phyloP scores from a whole-genome alignment of 306 rosid genomes.

The Cucurbita ficifolia region DNA sequence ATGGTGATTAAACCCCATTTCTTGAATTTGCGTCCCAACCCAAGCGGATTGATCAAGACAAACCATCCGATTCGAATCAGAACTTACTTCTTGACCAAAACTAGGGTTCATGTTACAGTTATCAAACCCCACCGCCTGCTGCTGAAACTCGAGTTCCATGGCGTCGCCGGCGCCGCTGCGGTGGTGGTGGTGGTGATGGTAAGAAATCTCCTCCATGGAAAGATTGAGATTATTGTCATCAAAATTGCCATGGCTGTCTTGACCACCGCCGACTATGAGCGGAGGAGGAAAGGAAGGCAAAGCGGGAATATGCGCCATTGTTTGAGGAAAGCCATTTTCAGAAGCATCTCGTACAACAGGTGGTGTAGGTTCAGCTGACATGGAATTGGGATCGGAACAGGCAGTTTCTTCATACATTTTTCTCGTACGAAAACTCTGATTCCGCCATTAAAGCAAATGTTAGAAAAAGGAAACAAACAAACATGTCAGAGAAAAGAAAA shows the following conservation, averaged over 20 bases:
- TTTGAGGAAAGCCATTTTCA: constrained; percentile 13
- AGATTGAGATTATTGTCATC: constrained; percentile 29
- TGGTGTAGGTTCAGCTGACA: constrained; percentile 20
- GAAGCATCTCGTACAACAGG: neutral
- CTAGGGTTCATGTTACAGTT: neutral
- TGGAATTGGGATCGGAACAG: constrained; percentile 49
- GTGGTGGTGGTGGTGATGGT: constrained; percentile 33
- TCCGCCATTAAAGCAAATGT: neutral
- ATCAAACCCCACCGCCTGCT: constrained; percentile 22
- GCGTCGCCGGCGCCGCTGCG: constrained; percentile 11
- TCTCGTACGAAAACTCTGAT: constrained; percentile 4
- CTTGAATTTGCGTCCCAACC: constrained; percentile 38
- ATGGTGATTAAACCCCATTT: constrained; percentile 17
- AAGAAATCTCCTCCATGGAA: constrained; percentile 40
- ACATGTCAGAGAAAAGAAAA: neutral
- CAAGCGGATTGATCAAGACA: constrained; percentile 27
- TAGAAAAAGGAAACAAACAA: neutral
- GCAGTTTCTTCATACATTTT: constrained; percentile 20
- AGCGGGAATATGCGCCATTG: constrained; percentile 9
- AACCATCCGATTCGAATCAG: neutral
- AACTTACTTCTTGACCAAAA: neutral
- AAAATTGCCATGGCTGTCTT: constrained; percentile 10
- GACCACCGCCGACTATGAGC: constrained; percentile 7
- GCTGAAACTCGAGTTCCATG: constrained; percentile 31
- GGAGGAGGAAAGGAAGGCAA: constrained; percentile 7